Percentiles rank a stretch among this genome's conserved stretches.
Conservation (phyloP, 2,329 filamentous ascomycete species). For the Botryotinia narcissicola region DNA sequence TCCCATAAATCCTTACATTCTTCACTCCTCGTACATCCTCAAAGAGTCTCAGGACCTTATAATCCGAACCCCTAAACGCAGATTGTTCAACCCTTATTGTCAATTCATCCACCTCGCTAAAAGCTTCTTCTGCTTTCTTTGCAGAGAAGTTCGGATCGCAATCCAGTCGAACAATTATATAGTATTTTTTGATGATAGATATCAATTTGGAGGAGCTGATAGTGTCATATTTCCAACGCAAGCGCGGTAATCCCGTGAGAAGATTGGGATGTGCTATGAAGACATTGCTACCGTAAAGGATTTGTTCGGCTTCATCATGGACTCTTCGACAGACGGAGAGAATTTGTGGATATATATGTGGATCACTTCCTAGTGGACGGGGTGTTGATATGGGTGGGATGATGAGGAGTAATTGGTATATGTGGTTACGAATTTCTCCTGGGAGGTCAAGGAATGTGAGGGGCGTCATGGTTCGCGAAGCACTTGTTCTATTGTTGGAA, state of each 20-base stretch:
- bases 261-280: constrained; percentile 50
- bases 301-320: constrained; percentile 35
- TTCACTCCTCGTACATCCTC: constrained; percentile 46
- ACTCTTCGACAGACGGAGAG: constrained; percentile 28
- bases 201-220: constrained; percentile 39
- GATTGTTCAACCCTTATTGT: constrained; percentile 51
- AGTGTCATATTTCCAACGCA: constrained; percentile 39
- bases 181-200: constrained; percentile 44
- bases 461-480: constrained; percentile 20
- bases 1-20: constrained; percentile 42
- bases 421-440: constrained; percentile 59
- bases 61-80: constrained; percentile 45
- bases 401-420: constrained; percentile 43
- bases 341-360: constrained; percentile 38
- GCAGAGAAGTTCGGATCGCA: constrained; percentile 47
- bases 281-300: constrained; percentile 49
- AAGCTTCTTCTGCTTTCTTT: constrained; percentile 43
- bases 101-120: constrained; percentile 46
- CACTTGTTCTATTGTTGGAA: neutral
- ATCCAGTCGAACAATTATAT: constrained; percentile 48
- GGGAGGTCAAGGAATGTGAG: constrained; percentile 45
- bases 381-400: constrained; percentile 28
- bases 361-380: constrained; percentile 24
- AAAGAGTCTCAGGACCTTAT: constrained; percentile 45
- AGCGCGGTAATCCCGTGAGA: constrained; percentile 45